Conservation (phyloP, 108 stramenopile species). For the Conticribra weissflogii region DNA sequence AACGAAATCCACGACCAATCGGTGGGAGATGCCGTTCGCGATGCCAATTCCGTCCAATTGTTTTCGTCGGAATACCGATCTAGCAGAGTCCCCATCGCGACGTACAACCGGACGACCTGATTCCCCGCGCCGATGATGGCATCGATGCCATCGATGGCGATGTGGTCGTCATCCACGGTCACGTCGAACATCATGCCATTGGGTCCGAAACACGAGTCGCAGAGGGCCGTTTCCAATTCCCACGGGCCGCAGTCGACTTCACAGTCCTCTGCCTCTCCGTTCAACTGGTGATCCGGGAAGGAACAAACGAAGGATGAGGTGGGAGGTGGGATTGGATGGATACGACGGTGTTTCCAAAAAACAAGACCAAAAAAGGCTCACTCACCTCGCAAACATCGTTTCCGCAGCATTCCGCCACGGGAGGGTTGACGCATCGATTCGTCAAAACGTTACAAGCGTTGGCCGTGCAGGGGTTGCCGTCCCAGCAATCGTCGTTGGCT, state of each 20-base stretch:
- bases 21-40: background rate
- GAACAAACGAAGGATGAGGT: too few species aligned
- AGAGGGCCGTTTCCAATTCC: background rate
- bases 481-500: background rate
- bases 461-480: background rate
- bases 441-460: background rate
- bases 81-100: background rate
- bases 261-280: background rate
- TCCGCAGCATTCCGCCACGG: background rate
- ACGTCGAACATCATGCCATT: background rate
- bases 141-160: background rate
- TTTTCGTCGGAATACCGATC: background rate
- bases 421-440: background rate
- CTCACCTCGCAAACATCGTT: background rate
- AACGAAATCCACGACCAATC: background rate
- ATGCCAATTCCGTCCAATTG: background rate
- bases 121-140: background rate
- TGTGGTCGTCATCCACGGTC: background rate
- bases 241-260: background rate
- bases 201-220: background rate
- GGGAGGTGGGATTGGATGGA: too few species aligned
- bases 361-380: too few species aligned
- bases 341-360: too few species aligned
- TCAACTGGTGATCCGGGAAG: too few species aligned
- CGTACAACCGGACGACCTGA: background rate